Base-by-base conservation (phyloP, 805 yeast genomes). In the Wickerhamomyces queroliae region DNA sequence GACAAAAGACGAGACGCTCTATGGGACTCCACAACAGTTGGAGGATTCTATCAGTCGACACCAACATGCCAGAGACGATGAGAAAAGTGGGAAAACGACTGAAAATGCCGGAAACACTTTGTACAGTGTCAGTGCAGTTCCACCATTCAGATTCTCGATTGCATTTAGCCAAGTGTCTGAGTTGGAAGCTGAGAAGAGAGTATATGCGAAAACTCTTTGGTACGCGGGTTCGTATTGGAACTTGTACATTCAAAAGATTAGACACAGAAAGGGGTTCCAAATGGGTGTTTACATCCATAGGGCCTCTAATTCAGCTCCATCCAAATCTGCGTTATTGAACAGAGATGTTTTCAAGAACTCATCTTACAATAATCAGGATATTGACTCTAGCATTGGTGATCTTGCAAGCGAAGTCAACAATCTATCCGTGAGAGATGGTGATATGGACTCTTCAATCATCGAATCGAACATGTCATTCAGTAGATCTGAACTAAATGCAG, bases 161-260 rank as follows among this genome's bases (percentile, higher is more conserved):
- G 72, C 76, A 4, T 76, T 76, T 53, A 63, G 69, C 8, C 66
- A 72, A 38, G 66, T 76, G 3, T 65, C 72, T 3, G 65, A 64
- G 11, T 56, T 76, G 15, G 55, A 61, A 13, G 62, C 69, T 1
- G 74, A 67, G 15, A 69, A 66, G 47, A 56, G 80, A 31, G 70
- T 72, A 2, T 75, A 75, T 46, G 70, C 75, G 9, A 66, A 69
- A 42, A 67, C 77, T 0, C 59, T 73, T 25, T 75, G 80, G 78
- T 75, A 74, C 48, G 78, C 79, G n/a, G 81, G 81, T 0, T 73
- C 80, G 10, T 72, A 69, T 47, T 76, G 81, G 81, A 74, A 72
- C 45, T 53, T 76, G 8, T 76, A 76, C 49, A 58, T 74, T 24
- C 80, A 76, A 42, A 75, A 72, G 46, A 67, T 68, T 28, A 60